Base-by-base conservation (phyloP, 2,329 filamentous ascomycete species). In the Thermochaetoides dissita region DNA sequence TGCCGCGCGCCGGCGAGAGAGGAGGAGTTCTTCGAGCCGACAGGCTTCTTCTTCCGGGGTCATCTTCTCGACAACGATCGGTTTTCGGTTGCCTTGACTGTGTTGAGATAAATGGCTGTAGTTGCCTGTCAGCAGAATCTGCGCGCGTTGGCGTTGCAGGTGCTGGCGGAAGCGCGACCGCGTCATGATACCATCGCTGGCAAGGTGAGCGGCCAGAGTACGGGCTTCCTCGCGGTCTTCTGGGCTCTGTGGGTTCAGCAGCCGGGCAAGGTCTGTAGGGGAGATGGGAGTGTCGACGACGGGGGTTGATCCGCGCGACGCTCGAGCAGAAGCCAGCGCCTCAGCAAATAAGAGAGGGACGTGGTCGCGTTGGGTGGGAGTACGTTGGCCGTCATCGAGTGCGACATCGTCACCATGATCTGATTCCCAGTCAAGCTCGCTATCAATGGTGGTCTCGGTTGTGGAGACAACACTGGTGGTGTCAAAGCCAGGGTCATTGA, bases 201-300 rank as follows among this genome's bases (percentile, higher is more conserved):
- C 68, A 1, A 96, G 69, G 58, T 94, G 88, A 0, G 84, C 81
- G 6, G 89, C 81, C 2, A 96, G 71, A 1, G 87, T 73, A 41
- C 76, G 74, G 0, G 91, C 88, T 62, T 94, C 84, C 40, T 87
- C 78, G 34, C 79, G 77, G 49, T 93, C 83, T 46, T 88, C 84
- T 0, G 75, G 70, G 30, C 74, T 86, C 46, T 73, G 75, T 1
- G 91, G 91, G 51, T 94, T 78, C 7, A 98, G 74, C 0, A 96
- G 76, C 24, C 80, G 74, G 2, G 87, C 84, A 10, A 98, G 72
- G 44, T 84, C 79, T 8, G 68, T 59, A 44, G 80, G 67, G 41
- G 78, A 76, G 46, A 93, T 66, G 4, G 78, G 69, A 28, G 68
- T 69, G 53, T 85, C 82, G 28, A 68, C 55, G 6, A 69, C 57